A percentile compares a stretch with the other conserved stretches of the same genome.
Evolutionary conservation across 2,329 filamentous ascomycete species (phyloP).

Genomic region (Plectosphaerella sp.): DNA sequence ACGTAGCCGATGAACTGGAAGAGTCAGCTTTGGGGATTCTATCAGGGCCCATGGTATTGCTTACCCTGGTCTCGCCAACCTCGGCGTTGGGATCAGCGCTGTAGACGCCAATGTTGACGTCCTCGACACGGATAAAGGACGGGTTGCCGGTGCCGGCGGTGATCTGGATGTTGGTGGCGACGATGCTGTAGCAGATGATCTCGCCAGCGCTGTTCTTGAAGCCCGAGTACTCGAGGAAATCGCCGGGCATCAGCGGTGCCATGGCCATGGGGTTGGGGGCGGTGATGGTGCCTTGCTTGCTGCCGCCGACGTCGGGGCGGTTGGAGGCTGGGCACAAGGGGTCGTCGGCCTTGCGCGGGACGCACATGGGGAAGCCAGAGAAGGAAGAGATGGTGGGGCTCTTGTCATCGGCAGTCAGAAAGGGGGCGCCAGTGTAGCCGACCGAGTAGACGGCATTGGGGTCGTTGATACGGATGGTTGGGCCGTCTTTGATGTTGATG

Average conservation of each 20-base stretch:
- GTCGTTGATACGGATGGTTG: constrained; percentile 34
- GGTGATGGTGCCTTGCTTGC: constrained; percentile 14
- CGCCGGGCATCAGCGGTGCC: constrained; percentile 33
- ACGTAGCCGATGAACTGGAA: constrained; percentile 29
- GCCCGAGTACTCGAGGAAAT: constrained; percentile 35
- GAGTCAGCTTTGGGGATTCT: neutral
- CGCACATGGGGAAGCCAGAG: constrained; percentile 47
- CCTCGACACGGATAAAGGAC: constrained; percentile 35
- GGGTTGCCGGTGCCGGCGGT: constrained; percentile 21
- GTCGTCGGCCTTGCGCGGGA: constrained; percentile 33
- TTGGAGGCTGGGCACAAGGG: constrained; percentile 29
- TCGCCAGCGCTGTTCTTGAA: constrained; percentile 20
- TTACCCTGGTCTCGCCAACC: constrained; percentile 23
- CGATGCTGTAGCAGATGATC: constrained; percentile 29
- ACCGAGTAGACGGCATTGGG: constrained; percentile 36
- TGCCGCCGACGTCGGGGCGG: constrained; percentile 17
- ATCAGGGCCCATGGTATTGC: neutral
- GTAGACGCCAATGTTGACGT: constrained; percentile 32
- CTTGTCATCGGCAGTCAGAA: constrained; percentile 41
- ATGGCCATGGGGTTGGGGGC: constrained; percentile 29
- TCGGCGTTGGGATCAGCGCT: constrained; percentile 25
- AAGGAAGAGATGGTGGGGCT: constrained; percentile 42
- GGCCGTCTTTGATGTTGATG: constrained; percentile 29
- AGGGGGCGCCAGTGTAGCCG: constrained; percentile 27
- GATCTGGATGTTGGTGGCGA: constrained; percentile 32